phyloP scores from a whole-genome alignment of 305 asterid genomes.

The Fraxinus paxiana region DNA sequence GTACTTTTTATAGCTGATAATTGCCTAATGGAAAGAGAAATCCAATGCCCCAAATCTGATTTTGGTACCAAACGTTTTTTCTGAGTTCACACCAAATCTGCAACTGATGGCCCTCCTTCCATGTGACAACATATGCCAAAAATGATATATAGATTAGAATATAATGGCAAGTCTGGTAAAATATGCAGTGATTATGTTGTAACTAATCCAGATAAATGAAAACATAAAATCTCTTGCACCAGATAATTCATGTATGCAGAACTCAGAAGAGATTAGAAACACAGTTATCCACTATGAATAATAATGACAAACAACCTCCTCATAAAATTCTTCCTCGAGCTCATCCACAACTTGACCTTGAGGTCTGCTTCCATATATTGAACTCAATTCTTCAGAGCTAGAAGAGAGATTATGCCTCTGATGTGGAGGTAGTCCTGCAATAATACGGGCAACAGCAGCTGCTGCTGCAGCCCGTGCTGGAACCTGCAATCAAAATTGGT shows the following conservation, averaged over 20 bases:
- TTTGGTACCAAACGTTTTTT: not conserved
- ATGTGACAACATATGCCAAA: constrained; percentile 6
- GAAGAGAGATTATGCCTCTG: constrained; percentile 73
- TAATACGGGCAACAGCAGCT: constrained; percentile 91
- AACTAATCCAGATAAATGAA: constrained; percentile 1
- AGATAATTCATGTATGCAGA: constrained; percentile 13
- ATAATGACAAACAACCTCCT: constrained; percentile 59
- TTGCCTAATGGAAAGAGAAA: not conserved
- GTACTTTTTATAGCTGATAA: not conserved
- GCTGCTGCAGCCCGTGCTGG: constrained; percentile 99
- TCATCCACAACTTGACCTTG: constrained; percentile 55
- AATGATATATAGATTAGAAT: not conserved
- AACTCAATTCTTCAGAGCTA: constrained; percentile 81
- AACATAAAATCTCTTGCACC: constrained; percentile 18
- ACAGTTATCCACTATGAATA: constrained; percentile 19
- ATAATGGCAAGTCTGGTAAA: constrained; percentile 16
- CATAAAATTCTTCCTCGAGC: constrained; percentile 82
- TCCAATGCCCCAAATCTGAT: not conserved
- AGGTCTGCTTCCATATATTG: constrained; percentile 74
- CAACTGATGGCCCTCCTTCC: constrained; percentile 17
- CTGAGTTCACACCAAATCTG: not conserved
- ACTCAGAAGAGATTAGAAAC: constrained; percentile 21
- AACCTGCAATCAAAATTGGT: constrained; percentile 49
- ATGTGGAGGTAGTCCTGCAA: constrained; percentile 91
- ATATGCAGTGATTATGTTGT: constrained; percentile 12